Base-by-base conservation (phyloP, 2,329 filamentous ascomycete species). In the Laburnicola sp. region DNA sequence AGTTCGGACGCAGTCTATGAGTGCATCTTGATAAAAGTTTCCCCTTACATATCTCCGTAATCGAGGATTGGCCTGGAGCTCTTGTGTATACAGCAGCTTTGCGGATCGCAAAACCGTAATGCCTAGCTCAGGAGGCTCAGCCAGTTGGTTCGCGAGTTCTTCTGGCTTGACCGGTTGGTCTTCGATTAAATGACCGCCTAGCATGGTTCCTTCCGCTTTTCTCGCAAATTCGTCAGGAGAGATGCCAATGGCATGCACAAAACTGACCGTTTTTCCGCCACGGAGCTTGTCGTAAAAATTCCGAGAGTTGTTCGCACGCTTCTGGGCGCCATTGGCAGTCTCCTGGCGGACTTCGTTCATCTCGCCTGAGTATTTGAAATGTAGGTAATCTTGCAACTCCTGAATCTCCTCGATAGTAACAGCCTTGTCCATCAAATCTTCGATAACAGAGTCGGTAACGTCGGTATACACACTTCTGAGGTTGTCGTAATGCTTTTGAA, bases 371-470 rank as follows among this genome's bases (percentile, higher is more conserved):
- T 97, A 97, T 66, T 92, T 88, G 74, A 99, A 99, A 67, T 97
- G 91, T 46, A 97, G 78, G 64, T 97, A 97, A 66, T 99, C 94
- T 68, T 97, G 93, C 22, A 99, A 76, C 71, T 99, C 94, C 69
- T 99, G 94, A 16, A 99, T 81, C 69, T 99, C 94, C 69, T 99
- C 94, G 80, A 97, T 92, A 0, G 88, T 93, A 3, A 84, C 84
- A 2, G 92, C 91, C 51, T 85, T 80, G 0, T 82, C 80, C n/a
- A 94, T 82, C 80, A 97, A 86, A 59, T 92, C 86, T 39, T 93
- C 88, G 35, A 97, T 85, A 50, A 90, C 86, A 1, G 79, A 69
- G 66, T 97, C 94, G 23, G 85, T 76, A 21, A 92, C 78, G 3
- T 82, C 81, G 16, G 83, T 76, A 4, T 76, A 74, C 1, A 74